Evolutionary conservation across 2,329 filamentous ascomycete species (phyloP).

Genomic region (Aureobasidium sp.): DNA sequence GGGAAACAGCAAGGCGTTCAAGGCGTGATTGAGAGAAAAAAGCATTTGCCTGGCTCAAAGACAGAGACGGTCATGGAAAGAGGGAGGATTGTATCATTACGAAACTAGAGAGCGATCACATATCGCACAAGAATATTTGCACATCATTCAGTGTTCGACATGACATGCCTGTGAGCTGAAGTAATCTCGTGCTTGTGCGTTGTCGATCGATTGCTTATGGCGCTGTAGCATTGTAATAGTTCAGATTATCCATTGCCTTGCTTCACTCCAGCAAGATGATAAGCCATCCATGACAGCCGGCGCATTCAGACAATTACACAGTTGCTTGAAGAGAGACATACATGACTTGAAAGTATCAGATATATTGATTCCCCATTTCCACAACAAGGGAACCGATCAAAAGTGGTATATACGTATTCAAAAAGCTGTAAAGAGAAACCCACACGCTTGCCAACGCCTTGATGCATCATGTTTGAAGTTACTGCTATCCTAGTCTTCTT

Average conservation of each 20-base stretch:
- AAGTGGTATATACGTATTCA: slow-evolving; percentile 2
- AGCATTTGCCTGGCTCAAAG: not conserved
- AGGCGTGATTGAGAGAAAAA: not conserved
- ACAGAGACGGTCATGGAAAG: not conserved
- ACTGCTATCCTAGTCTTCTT: not conserved
- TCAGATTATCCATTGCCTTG: too few species aligned
- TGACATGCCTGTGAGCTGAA: too few species aligned
- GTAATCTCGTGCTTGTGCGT: too few species aligned
- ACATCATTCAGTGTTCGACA: not conserved
- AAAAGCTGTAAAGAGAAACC: not conserved
- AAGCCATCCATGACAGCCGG: too few species aligned
- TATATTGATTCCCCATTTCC: not conserved
- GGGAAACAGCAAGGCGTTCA: slow-evolving; percentile 5
- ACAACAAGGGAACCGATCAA: not conserved
- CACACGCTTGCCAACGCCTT: not conserved
- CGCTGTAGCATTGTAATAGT: too few species aligned
- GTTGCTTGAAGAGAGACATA: too few species aligned
- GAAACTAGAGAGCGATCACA: not conserved
- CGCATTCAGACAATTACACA: too few species aligned
- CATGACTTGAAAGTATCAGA: too few species aligned
- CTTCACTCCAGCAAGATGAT: too few species aligned
- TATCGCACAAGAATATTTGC: not conserved
- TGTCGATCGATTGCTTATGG: too few species aligned
- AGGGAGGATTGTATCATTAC: not conserved
- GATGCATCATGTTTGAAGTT: not conserved